Evolutionary conservation across 495 filamentous ascomycete species (phyloP), one percentile per base, ranked within the genome.

Genomic region (Aspergillus incahuasiensis): DNA sequence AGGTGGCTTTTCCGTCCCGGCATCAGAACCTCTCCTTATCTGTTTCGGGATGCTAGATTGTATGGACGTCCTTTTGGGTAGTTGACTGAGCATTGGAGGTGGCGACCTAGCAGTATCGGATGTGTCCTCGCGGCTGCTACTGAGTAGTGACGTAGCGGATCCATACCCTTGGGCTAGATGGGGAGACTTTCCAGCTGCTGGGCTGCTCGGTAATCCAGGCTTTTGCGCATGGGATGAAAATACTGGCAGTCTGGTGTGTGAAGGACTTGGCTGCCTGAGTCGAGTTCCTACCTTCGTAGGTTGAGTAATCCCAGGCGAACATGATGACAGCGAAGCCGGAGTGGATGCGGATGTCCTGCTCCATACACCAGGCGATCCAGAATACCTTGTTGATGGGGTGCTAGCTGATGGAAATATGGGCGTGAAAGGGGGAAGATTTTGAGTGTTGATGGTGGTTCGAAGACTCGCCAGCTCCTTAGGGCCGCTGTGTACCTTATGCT

Each of bases 291-390:
- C 62, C 54, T 88, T 84, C 2, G 69, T 70, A 18, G 89, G 82
- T 30, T 85, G 73, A 55, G 87, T 67, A 35, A 90, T 80, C 1
- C 90, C 88, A 11, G 94, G 91, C 34, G 94, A 98, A 67, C 94
- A 88, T n/a, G 94, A 97, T 7, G 91, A 95, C 64, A 91, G 82
- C 7, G 94, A 96, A n/a, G 92, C 96, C 1, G 94, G 92, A 2
- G 94, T 97, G 9, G 94, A 95, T 40, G 92, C 96, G 9, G 94
- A 95, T 44, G 90, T 87, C 61, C 92, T 96, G 72, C 75, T 77
- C 75, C 95, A 97, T 30, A 88, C 78, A 5, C 91, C 89, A 9
- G 94, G 94, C 3, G 94, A 98, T 50, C 87, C 90, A 28, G 92
- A 95, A 62, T 92, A 96, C 55, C 90, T 80, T 32, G 91, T 97